Percentiles rank a stretch among this genome's conserved stretches.
Evolutionary conservation across 208 protist species (phyloP).

Genomic region (Phytomonas sp.): DNA sequence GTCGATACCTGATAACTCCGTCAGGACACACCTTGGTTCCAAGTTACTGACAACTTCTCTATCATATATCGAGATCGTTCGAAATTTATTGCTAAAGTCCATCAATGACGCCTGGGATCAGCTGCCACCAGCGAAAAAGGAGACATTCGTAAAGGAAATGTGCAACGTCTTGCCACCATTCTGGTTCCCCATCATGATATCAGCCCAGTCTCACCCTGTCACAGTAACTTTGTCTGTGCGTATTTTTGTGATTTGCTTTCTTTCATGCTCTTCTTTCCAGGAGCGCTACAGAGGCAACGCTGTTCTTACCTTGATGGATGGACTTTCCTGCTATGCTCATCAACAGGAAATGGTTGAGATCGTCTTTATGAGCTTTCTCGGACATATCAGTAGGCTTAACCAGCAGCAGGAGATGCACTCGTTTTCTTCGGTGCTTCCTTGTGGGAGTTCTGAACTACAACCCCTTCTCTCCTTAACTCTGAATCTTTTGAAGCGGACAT

Average conservation of each 20-base stretch:
- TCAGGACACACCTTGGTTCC: slow-evolving; percentile 24
- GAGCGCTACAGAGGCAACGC: slow-evolving; percentile 13
- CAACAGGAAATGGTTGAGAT: slow-evolving; percentile 41
- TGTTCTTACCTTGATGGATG: slow-evolving; percentile 20
- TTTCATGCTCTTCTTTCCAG: slow-evolving; percentile 28
- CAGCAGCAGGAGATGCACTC: background rate
- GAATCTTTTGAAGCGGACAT: background rate
- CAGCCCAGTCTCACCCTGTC: slow-evolving; percentile 32
- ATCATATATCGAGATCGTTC: slow-evolving; percentile 34
- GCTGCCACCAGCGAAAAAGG: slow-evolving; percentile 12
- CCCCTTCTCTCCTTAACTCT: background rate
- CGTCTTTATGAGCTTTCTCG: slow-evolving; percentile 36
- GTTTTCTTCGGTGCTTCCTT: background rate
- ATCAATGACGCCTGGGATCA: slow-evolving; percentile 33
- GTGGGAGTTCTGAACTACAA: background rate
- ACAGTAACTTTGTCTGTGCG: slow-evolving; percentile 37
- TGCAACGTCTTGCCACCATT: slow-evolving; percentile 27
- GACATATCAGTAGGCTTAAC: slow-evolving; percentile 13
- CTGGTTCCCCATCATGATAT: slow-evolving; percentile 48
- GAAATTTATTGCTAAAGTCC: slow-evolving; percentile 40
- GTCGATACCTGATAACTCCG: background rate
- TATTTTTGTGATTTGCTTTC: slow-evolving; percentile 48
- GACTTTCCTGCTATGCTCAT: slow-evolving; percentile 36
- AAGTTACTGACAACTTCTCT: slow-evolving; percentile 24
- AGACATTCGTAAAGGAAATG: slow-evolving; percentile 18